Conservation (phyloP, 257 asterid genomes). For the Ilex asprella region DNA sequence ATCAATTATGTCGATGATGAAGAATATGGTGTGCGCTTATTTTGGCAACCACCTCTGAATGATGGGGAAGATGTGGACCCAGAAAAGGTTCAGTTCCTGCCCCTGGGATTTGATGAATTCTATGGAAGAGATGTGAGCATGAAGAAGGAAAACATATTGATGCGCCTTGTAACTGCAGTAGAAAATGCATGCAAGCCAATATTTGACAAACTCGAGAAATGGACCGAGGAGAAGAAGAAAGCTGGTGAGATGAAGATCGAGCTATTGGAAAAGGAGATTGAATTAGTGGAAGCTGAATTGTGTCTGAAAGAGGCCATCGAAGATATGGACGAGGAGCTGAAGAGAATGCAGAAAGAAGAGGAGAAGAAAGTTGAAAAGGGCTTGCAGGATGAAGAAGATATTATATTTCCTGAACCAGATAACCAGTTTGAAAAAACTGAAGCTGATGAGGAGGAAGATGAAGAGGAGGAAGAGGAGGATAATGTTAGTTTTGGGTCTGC, state of each 20-base stretch:
- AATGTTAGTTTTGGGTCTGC: constrained; percentile 73
- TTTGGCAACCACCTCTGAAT: constrained; percentile 67
- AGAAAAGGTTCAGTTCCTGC: constrained; percentile 58
- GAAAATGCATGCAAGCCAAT: constrained; percentile 29
- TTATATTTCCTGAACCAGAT: constrained; percentile 27
- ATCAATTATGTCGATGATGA: constrained; percentile 86
- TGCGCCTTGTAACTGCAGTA: constrained; percentile 28
- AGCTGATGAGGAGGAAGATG: constrained; percentile 42
- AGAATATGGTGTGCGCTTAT: constrained; percentile 74
- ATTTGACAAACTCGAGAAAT: constrained; percentile 42
- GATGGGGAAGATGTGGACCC: constrained; percentile 60
- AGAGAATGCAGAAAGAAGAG: constrained; percentile 68
- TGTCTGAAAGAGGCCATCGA: constrained; percentile 69
- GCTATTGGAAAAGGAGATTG: constrained; percentile 45
- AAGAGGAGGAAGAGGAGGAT: constrained; percentile 37
- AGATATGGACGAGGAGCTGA: constrained; percentile 60
- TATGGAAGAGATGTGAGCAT: constrained; percentile 41
- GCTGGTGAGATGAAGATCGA: constrained; percentile 40
- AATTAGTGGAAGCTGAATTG: constrained; percentile 66
- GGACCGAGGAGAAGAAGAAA: constrained; percentile 64
- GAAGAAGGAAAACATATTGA: constrained; percentile 29
- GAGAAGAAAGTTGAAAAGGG: constrained; percentile 54
- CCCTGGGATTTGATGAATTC: constrained; percentile 85
- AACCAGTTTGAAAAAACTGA: constrained; percentile 23
- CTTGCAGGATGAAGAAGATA: constrained; percentile 29